These are phyloP conservation scores for Suillus lakei DNA, from an alignment of 768 basidiomycete genomes.

Conservation along the genomic window DNA sequence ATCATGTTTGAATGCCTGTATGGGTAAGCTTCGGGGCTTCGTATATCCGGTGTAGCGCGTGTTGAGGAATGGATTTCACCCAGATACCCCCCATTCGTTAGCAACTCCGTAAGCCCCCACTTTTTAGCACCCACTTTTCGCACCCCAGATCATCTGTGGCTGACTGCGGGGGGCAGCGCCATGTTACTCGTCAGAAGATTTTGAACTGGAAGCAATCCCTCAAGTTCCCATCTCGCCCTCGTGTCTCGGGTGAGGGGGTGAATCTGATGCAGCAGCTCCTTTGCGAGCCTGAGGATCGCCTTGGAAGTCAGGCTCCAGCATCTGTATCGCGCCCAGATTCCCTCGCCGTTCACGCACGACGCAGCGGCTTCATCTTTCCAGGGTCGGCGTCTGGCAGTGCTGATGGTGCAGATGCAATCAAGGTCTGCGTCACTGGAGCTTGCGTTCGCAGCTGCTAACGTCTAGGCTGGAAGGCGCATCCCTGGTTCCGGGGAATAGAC, in stretches of 20 bases:
- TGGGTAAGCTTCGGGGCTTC: constrained; percentile 58
- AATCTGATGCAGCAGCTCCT: constrained; percentile 88
- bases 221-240: constrained; percentile 84
- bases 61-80: constrained; percentile 8
- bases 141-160: constrained; percentile 9
- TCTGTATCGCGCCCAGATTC: constrained; percentile 80
- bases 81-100: constrained; percentile 95
- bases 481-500: constrained; percentile 92
- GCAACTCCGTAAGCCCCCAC: constrained; percentile 73
- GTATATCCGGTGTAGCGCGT: constrained; percentile 31
- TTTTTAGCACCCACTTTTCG: constrained; percentile 30
- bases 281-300: constrained; percentile 94
- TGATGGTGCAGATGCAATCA: constrained; percentile 92
- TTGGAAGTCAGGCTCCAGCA: constrained; percentile 75
- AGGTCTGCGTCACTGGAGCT: constrained; percentile 51
- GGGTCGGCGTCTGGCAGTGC: constrained; percentile 52
- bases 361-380: constrained; percentile 69
- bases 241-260: constrained; percentile 84
- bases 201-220: constrained; percentile 92
- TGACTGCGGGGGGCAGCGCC: constrained; percentile 56
- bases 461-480: constrained; percentile 61
- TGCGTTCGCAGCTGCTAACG: constrained; percentile 23
- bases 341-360: constrained; percentile 71
- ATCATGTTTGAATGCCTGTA: constrained; percentile 97
- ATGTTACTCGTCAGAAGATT: constrained; percentile 96